Percentiles rank a stretch among this genome's conserved stretches.
Evolutionary conservation across 495 filamentous ascomycete species (phyloP).

Genomic region (Aspergillus steynii): DNA sequence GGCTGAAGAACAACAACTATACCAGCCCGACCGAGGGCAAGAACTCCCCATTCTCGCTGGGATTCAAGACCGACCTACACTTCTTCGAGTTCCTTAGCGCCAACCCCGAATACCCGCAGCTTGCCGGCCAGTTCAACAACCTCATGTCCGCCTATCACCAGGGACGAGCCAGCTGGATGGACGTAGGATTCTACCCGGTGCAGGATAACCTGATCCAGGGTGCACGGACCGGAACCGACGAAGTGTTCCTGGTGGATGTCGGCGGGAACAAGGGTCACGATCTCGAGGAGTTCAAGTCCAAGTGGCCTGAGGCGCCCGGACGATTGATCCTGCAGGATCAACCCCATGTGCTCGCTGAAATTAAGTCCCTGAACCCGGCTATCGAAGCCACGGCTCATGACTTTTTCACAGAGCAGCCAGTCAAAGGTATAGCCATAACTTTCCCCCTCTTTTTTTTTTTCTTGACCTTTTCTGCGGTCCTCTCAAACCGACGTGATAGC

Average conservation of each 20-base stretch:
- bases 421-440: slow-evolving; percentile 25
- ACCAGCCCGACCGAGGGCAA: slow-evolving; percentile 31
- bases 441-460: background rate
- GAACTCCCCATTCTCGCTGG: slow-evolving; percentile 33
- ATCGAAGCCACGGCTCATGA: slow-evolving; percentile 40
- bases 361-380: slow-evolving; percentile 16
- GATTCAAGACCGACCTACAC: slow-evolving; percentile 30
- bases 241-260: slow-evolving; percentile 52
- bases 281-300: slow-evolving; percentile 40
- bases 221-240: slow-evolving; percentile 9
- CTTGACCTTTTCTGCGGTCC: background rate
- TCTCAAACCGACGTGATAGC: background rate
- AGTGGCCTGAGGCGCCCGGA: slow-evolving; percentile 32
- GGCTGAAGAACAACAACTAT: slow-evolving; percentile 32
- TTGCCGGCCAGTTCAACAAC: slow-evolving; percentile 45
- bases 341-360: slow-evolving; percentile 30
- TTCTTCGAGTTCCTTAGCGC: slow-evolving; percentile 36
- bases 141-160: slow-evolving; percentile 52
- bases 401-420: slow-evolving; percentile 43
- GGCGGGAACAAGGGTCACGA: slow-evolving; percentile 55
- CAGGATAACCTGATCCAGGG: slow-evolving; percentile 2
- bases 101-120: slow-evolving; percentile 18
- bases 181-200: slow-evolving; percentile 50
- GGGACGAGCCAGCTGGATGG: slow-evolving; percentile 54
- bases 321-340: slow-evolving; percentile 45